Evolutionary conservation across 2,329 filamentous ascomycete genomes (phyloP).

Genomic region (Rhexocercosporidium sp.): DNA sequence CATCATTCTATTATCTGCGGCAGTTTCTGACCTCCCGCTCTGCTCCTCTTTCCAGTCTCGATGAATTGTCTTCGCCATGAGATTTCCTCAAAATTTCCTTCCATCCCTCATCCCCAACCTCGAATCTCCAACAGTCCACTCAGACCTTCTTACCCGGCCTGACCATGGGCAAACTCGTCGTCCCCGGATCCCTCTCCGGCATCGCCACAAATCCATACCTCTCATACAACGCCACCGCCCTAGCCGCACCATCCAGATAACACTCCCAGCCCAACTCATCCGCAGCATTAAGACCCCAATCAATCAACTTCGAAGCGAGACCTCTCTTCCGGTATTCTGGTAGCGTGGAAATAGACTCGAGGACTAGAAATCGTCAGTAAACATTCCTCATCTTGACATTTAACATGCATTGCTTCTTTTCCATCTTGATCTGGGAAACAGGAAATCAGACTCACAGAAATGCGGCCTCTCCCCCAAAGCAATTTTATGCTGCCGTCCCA

Average conservation of each 20-base stretch:
- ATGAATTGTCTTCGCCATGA: no score
- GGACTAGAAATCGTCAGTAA: not conserved
- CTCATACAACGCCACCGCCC: not conserved
- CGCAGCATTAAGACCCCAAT: not conserved
- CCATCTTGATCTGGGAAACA: not conserved
- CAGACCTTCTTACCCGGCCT: not conserved
- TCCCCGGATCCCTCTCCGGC: not conserved
- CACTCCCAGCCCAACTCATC: conserved; percentile 9
- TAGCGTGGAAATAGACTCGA: not conserved
- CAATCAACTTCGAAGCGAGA: not conserved
- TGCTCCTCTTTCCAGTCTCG: no score
- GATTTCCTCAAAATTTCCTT: no score
- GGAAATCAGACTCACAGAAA: not conserved
- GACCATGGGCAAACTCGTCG: not conserved
- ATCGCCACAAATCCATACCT: not conserved
- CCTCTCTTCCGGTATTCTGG: not conserved
- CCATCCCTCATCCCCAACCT: no score
- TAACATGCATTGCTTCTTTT: not conserved
- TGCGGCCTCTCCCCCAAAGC: conserved; percentile 2
- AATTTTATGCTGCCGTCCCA: not conserved
- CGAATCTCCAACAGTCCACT: not conserved
- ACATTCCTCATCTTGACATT: not conserved
- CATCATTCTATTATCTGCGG: no score
- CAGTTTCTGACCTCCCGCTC: no score
- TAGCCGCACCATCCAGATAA: not conserved